Evolutionary conservation across 2,329 filamentous ascomycete genomes (phyloP).

Genomic region (Elsinoe arachidis): DNA sequence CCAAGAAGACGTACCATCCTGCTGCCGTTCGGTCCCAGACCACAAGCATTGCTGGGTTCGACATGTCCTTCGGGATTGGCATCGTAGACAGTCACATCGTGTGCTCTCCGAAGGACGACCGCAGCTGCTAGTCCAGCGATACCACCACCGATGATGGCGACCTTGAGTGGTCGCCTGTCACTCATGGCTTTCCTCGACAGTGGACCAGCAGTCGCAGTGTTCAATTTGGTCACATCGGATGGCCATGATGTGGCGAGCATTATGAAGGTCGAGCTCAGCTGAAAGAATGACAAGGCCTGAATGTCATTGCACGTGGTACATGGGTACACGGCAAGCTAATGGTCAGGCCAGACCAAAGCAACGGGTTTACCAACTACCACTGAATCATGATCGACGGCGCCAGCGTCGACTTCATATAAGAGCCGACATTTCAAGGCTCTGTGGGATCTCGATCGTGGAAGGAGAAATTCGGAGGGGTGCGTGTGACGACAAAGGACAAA

Average conservation of each 20-base stretch:
- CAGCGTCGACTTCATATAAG: neutral
- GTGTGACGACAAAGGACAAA: neutral
- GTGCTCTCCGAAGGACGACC: slow-evolving; percentile 11
- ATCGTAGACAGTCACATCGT: slow-evolving; percentile 12
- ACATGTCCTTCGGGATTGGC: neutral
- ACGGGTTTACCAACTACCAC: neutral
- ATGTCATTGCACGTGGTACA: slow-evolving; percentile 9
- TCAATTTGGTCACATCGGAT: neutral
- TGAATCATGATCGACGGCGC: slow-evolving; percentile 8
- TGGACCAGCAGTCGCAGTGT: neutral
- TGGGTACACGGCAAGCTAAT: neutral
- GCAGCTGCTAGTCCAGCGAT: slow-evolving; percentile 15
- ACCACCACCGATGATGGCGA: slow-evolving; percentile 14
- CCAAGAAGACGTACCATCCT: neutral
- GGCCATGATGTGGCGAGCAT: neutral
- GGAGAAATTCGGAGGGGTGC: neutral
- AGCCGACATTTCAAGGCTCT: neutral
- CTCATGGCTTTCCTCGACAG: neutral
- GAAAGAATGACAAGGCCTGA: neutral
- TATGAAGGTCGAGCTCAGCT: neutral
- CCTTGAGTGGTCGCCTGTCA: slow-evolving; percentile 10
- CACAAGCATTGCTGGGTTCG: slow-evolving; percentile 10
- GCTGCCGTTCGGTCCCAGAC: slow-evolving; percentile 2
- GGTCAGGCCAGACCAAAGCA: neutral
- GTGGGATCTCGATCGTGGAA: slow-evolving; percentile 5